A percentile compares a stretch with the other conserved stretches of the same genome.
Evolutionary conservation across 495 filamentous ascomycete genomes (phyloP).

Genomic region (Talaromyces liani): DNA sequence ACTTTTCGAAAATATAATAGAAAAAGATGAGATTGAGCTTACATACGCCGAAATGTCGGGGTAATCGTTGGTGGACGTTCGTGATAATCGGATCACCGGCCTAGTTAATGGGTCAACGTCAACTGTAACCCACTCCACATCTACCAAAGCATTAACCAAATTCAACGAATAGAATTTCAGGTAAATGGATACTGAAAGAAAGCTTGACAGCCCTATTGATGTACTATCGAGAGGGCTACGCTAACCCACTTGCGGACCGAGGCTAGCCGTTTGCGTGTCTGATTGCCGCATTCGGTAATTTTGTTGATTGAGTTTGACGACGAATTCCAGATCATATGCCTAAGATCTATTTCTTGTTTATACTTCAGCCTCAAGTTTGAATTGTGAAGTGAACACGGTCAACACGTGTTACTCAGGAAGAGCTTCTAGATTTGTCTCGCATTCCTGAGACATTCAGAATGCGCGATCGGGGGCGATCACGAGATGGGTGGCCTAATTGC

Average conservation of each 20-base stretch:
- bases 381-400: not conserved
- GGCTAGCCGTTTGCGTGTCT: not conserved
- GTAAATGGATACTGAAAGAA: not conserved
- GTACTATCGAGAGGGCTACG: not conserved
- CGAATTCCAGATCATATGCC: not conserved
- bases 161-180: not conserved
- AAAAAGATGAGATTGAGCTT: not conserved
- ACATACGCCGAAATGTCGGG: not conserved
- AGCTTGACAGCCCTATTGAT: not conserved
- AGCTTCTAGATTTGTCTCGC: not conserved
- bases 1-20: not conserved
- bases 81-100: not conserved
- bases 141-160: not conserved
- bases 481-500: not conserved
- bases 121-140: not conserved
- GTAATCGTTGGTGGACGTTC: not conserved
- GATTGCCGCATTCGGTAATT: constrained; percentile 7
- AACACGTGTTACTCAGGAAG: not conserved
- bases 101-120: not conserved
- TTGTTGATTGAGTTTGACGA: not conserved
- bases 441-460: constrained; percentile 1
- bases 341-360: no score
- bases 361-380: not conserved
- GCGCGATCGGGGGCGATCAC: not conserved
- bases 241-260: not conserved